phyloP scores from a whole-genome alignment of 371 early-diverging fungal species.

The Sanchytrium tribonematis region DNA sequence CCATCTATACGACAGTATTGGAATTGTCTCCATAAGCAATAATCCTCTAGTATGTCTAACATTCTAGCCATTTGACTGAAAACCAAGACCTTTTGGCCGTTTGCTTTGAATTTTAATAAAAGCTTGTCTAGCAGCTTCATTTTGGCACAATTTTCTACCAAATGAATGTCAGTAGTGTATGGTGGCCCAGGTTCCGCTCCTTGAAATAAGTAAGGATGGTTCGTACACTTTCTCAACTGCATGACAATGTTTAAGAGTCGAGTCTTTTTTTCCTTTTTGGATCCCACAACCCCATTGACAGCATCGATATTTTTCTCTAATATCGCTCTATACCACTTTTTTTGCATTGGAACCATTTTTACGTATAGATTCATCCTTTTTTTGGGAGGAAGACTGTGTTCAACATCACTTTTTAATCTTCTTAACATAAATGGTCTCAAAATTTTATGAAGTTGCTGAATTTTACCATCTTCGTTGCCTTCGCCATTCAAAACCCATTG shows the following conservation, averaged over 20 bases:
- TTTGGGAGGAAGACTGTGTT: conserved; percentile 85
- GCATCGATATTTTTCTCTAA: conserved; percentile 91
- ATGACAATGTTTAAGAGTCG: conserved; percentile 89
- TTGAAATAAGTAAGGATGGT: conserved; percentile 90
- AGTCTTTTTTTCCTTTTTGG: conserved; percentile 43
- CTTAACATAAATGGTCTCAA: conserved; percentile 85
- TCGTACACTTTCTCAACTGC: conserved; percentile 97
- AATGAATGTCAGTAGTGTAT: conserved; percentile 83
- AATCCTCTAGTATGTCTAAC: conserved; percentile 96
- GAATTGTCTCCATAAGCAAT: conserved; percentile 66
- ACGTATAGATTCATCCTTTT: conserved; percentile 88
- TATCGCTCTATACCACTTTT: conserved; percentile 84
- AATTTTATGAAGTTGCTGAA: conserved; percentile 18
- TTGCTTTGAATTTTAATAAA: conserved; percentile 42
- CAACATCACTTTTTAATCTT: conserved; percentile 94
- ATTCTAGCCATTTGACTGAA: conserved; percentile 93
- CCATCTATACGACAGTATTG: conserved; percentile 97
- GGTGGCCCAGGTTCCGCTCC: conserved; percentile 80
- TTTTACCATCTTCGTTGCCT: conserved; percentile 15
- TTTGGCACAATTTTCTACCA: conserved; percentile 86
- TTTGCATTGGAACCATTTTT: conserved; percentile 79
- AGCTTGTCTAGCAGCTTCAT: conserved; percentile 85
- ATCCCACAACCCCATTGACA: conserved; percentile 40
- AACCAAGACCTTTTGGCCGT: conserved; percentile 82
- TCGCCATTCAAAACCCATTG: conserved; percentile 40